Base-by-base conservation (phyloP, 75 land plant species). In the Selaginella tamariscina region DNA sequence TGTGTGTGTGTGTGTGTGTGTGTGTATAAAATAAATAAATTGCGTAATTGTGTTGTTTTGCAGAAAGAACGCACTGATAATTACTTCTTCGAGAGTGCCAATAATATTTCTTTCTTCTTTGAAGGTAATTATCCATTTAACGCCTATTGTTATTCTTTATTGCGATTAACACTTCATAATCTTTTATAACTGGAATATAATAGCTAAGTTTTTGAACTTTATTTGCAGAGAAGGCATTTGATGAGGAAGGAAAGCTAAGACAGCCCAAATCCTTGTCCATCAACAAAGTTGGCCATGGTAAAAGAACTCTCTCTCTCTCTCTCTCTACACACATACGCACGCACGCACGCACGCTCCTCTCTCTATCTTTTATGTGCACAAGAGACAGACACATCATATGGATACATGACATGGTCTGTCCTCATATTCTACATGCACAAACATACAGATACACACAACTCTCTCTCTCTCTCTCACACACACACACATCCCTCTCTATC, bases 261-360 rank as follows among this genome's bases (percentile, higher is more conserved):
- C 99, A 85, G 74, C 82, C 96, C 66, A 95, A 90, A 74, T 68
- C 84, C 65, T 77, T 95, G 5, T 95, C 99, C 0, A 90, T 95
- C 23, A 95, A 95, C 75, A 95, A 95, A 92, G 99, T 90, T 75
- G 99, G 99, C 66, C 99, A 95, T 81, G 99, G 99, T 95, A 69
- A 32, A 75, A n/a, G n/a, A n/a, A n/a, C n/a, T n/a, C n/a, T n/a
- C n/a, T n/a, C n/a, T n/a, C n/a, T n/a, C n/a, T n/a, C n/a, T n/a
- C n/a, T n/a, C n/a, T n/a, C n/a, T n/a, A n/a, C n/a, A n/a, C n/a
- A n/a, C n/a, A n/a, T n/a, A n/a, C n/a, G n/a, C n/a, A n/a, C n/a
- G n/a, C n/a, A n/a, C n/a, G n/a, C n/a, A n/a, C n/a, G n/a, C n/a
- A n/a, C n/a, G n/a, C n/a, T n/a, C n/a, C n/a, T n/a, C n/a, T n/a